These are phyloP conservation scores for Lablab purpureus DNA, from an alignment of 306 rosid genomes.

Conservation along the genomic window DNA sequence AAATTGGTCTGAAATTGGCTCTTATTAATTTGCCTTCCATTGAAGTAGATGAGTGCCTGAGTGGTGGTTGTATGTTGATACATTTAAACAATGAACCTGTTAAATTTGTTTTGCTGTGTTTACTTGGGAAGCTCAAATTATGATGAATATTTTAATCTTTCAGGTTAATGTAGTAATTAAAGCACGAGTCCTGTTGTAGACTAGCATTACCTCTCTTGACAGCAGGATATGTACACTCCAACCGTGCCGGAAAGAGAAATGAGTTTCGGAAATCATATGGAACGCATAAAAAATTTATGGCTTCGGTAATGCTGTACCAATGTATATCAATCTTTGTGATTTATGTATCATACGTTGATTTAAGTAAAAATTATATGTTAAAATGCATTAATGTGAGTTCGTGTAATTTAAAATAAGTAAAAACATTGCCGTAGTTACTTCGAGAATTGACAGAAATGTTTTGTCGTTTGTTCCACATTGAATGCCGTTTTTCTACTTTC, in stretches of 20 bases:
- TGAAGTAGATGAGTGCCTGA: not conserved
- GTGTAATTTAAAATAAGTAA: conserved; percentile 24
- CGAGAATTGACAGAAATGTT: not conserved
- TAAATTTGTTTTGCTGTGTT: not conserved
- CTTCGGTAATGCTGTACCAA: conserved; percentile 19
- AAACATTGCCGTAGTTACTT: not conserved
- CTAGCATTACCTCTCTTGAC: not conserved
- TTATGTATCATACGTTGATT: conserved; percentile 34
- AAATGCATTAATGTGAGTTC: conserved; percentile 3
- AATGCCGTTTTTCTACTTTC: too few relatives aligned
- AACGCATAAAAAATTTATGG: conserved; percentile 30
- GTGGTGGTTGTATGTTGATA: too few relatives aligned
- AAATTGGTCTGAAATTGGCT: conserved; percentile 18
- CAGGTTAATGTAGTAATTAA: conserved; percentile 19
- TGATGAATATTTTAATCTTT: not conserved
- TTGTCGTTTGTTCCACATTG: too few relatives aligned
- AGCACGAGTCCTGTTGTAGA: conserved; percentile 11
- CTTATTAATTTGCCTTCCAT: conserved; percentile 1
- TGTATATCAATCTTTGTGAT: conserved; percentile 12
- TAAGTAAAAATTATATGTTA: conserved; percentile 37
- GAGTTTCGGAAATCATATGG: conserved; percentile 35
- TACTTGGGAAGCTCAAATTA: not conserved
- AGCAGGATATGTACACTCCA: conserved; percentile 33
- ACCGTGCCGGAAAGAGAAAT: conserved; percentile 38
- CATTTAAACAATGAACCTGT: not conserved